Conservation (phyloP, 768 basidiomycete genomes). For the Auriculariales sp. region DNA sequence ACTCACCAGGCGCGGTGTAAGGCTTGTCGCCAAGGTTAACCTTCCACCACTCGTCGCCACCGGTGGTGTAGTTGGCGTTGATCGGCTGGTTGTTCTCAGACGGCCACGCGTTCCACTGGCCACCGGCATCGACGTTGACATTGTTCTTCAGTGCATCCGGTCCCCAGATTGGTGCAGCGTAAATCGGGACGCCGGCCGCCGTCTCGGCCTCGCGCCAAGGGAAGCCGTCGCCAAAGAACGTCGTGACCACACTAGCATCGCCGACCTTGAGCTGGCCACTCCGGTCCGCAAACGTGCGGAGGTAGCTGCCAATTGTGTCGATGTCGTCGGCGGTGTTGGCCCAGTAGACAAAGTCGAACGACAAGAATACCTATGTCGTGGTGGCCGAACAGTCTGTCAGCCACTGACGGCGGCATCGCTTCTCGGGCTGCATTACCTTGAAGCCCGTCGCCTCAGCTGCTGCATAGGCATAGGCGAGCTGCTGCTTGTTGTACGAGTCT, state of each 20-base stretch:
- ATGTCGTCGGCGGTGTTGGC: background rate
- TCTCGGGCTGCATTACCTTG: too few relatives aligned
- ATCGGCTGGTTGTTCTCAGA: background rate
- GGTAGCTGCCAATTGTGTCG: background rate
- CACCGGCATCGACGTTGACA: background rate
- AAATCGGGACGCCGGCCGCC: background rate
- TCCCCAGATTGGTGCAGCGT: background rate
- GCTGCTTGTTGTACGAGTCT: background rate
- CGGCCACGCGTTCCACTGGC: background rate
- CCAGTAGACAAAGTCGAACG: background rate
- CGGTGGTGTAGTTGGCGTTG: background rate
- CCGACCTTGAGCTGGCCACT: background rate
- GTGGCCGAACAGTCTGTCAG: too few relatives aligned
- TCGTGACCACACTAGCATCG: background rate
- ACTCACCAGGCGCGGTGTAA: background rate
- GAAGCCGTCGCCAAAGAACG: background rate
- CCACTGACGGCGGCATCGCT: too few relatives aligned
- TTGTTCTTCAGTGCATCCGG: background rate
- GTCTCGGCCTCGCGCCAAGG: background rate
- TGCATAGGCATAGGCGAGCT: background rate
- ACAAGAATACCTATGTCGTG: too few relatives aligned
- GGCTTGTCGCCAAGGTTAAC: background rate
- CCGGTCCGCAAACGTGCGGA: background rate
- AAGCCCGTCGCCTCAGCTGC: background rate
- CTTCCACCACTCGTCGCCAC: background rate